phyloP scores from a whole-genome alignment of 2,329 filamentous ascomycete genomes.

The Simplicillium sp. region DNA sequence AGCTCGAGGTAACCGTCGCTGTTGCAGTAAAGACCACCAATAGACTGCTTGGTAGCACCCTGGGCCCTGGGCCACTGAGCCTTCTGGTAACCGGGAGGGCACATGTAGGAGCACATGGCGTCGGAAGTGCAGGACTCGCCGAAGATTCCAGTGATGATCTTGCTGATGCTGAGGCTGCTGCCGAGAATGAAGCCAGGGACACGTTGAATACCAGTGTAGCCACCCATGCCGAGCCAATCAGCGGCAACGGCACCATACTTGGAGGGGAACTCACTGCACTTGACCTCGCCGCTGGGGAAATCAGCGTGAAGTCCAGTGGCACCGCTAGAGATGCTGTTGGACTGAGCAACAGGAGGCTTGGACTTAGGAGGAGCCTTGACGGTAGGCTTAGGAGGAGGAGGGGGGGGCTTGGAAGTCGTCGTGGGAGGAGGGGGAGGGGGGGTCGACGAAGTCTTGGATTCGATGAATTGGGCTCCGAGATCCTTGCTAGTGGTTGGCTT shows the following conservation, averaged over 20 bases:
- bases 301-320: conserved; percentile 49
- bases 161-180: conserved; percentile 43
- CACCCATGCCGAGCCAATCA: conserved; percentile 57
- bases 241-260: conserved; percentile 70
- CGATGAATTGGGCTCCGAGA: conserved; percentile 39
- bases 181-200: conserved; percentile 39
- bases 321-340: conserved; percentile 15
- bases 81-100: conserved; percentile 87
- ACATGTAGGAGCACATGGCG: conserved; percentile 84
- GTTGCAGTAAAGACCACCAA: conserved; percentile 82
- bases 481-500: conserved; percentile 23
- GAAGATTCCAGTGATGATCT: conserved; percentile 53
- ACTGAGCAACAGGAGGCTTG: conserved; percentile 5
- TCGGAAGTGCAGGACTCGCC: conserved; percentile 53
- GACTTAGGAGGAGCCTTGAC: not conserved
- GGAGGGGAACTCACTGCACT: conserved; percentile 67
- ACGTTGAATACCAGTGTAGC: conserved; percentile 74
- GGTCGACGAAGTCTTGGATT: conserved; percentile 29
- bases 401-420: conserved; percentile 12
- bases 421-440: conserved; percentile 19
- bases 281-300: conserved; percentile 67
- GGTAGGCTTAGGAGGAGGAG: conserved; percentile 10
- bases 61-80: conserved; percentile 77
- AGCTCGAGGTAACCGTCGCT: conserved; percentile 61
- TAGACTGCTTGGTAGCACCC: conserved; percentile 70